Conservation (phyloP, 257 asterid species). For the Nicotiana undulata region DNA sequence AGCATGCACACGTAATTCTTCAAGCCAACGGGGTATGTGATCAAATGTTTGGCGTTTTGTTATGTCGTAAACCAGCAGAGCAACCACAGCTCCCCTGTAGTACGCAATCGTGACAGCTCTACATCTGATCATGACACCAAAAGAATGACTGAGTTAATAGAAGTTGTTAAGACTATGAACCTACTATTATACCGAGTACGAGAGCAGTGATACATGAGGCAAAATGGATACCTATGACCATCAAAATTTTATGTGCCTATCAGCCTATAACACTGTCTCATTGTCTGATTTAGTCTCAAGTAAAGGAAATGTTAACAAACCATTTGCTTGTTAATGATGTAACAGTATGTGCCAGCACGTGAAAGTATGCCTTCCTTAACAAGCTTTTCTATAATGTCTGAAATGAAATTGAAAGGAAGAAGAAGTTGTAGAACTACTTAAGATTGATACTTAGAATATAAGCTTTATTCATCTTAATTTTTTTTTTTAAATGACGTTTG, state of each 20-base stretch:
- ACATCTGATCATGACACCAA: constrained; percentile 33
- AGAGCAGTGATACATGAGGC: not conserved
- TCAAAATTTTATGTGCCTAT: not conserved
- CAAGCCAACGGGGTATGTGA: constrained; percentile 83
- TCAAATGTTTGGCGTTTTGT: constrained; percentile 66
- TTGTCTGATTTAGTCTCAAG: too few relatives aligned
- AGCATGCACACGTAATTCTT: constrained; percentile 36
- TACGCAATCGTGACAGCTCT: constrained; percentile 85
- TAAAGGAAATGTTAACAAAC: constrained; percentile 18
- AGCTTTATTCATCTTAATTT: not conserved
- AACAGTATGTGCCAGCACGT: constrained; percentile 48
- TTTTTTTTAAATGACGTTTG: not conserved
- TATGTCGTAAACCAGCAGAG: constrained; percentile 69
- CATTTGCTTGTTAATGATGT: constrained; percentile 50
- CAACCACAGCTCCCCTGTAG: constrained; percentile 79
- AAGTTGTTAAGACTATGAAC: not conserved
- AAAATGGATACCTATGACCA: not conserved
- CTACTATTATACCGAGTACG: not conserved
- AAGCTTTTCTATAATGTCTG: constrained; percentile 76
- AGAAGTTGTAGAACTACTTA: not conserved
- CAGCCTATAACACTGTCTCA: too few relatives aligned
- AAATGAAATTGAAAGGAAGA: constrained; percentile 7
- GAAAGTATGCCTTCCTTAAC: constrained; percentile 49
- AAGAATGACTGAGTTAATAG: not conserved
- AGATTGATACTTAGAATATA: not conserved